Percentiles rank a stretch among this genome's conserved stretches.
Conservation (phyloP, 164 flowering plant genomes). For the Aristolochia californica region DNA sequence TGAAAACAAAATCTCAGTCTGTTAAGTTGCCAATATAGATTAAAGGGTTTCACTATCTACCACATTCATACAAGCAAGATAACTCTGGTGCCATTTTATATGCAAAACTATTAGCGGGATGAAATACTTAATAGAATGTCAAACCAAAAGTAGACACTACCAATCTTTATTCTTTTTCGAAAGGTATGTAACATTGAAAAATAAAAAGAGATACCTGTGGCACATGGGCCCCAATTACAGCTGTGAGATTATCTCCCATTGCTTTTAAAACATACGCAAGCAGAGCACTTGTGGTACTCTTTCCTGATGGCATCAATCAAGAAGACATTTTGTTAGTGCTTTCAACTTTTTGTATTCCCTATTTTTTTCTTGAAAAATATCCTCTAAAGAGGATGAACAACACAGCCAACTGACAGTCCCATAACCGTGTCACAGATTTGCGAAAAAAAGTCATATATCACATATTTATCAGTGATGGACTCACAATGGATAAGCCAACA, state of each 20-base stretch:
- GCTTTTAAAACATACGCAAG: slow-evolving; percentile 39
- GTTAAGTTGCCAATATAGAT: neutral
- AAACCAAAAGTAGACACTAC: neutral
- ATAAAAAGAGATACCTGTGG: slow-evolving; percentile 26
- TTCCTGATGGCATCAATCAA: slow-evolving; percentile 18
- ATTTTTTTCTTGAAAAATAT: too few species aligned
- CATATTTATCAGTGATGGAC: too few species aligned
- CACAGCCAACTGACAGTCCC: too few species aligned
- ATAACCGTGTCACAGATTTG: too few species aligned
- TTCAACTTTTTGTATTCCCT: too few species aligned
- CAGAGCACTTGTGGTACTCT: slow-evolving; percentile 37
- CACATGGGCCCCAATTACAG: slow-evolving; percentile 38
- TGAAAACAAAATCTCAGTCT: slow-evolving; percentile 10
- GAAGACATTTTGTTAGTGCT: neutral
- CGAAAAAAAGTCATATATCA: too few species aligned
- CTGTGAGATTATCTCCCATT: slow-evolving; percentile 37
- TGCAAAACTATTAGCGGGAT: neutral
- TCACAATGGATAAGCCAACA: too few species aligned
- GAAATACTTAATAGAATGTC: neutral
- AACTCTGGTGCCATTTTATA: too few species aligned
- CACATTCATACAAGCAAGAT: neutral
- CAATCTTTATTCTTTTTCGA: neutral
- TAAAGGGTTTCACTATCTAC: neutral
- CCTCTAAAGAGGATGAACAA: too few species aligned
- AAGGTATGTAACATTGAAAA: neutral